Evolutionary conservation across 192 early-diverging fungal species (phyloP), one percentile per base, ranked within the genome.

Genomic region (Chytriomyces sp.): DNA sequence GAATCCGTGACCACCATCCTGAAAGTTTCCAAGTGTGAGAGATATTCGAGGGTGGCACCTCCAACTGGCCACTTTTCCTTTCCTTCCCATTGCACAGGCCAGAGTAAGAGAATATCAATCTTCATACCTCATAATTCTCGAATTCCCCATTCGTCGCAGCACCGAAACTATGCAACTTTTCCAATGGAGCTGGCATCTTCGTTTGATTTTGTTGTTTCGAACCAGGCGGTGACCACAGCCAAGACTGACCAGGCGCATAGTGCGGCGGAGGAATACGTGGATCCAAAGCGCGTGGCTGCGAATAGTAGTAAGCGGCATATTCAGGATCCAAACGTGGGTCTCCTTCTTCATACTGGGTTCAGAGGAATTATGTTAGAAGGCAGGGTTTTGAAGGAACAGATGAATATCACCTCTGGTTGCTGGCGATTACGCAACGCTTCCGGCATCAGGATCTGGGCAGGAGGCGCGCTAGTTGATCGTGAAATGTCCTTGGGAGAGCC

Each of bases 401-500:
- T 49, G 22, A 49, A 49, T 14, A 22, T 14, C 44, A 49, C 44
- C 44, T 49, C 44, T 49, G 3, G 17, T 49, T 49, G 44, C 14
- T 49, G 17, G 17, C 3, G 44, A 2, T 49, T 49, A 22, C 22
- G 44, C 44, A 14, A n/a, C n/a, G 22, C 22, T 49, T 49, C 22
- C 65, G 72, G 87, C 67, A 84, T 77, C 65, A 86, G 54, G 14
- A 81, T 80, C 72, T 90, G 90, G n/a, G 89, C 81, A 22, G 92
- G 93, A 12, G 93, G 93, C 8, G 93, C 93, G 72, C 87, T 89
- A 57, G 79, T 91, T 34, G 90, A 89, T 37, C 92, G 83, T 63
- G 74, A 74, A 41, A 82, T 80, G 75, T 90, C 76, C 14, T 26
- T 39, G 77, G 85, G 64, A 53, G 78, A 63, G 41, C 67, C 67